Evolutionary conservation across 2,329 filamentous ascomycete species (phyloP), one percentile per base, ranked within the genome.

Genomic region (Botryosphaeria dothidea): DNA sequence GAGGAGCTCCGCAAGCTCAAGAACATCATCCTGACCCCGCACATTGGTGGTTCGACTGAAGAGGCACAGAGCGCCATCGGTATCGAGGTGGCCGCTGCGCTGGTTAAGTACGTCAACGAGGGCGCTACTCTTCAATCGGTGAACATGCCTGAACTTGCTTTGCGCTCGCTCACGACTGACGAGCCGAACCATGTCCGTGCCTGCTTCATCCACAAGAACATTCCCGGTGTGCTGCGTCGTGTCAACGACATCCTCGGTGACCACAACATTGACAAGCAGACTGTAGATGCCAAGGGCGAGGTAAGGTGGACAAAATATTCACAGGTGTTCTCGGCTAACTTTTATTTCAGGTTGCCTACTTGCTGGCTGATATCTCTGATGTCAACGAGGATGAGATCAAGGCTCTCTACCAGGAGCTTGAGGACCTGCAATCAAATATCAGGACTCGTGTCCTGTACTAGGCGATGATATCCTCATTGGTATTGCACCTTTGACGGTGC

Each of bases 231-330:
- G 68, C 84, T 99, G 78, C 88, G 93, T 74, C 92, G 90, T 82
- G 95, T 99, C 70, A 99, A 99, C 83, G 92, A 95, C 74, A 92
- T 98, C 68, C 85, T 99, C 54, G 92, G 91, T 48, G 89, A 96
- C 73, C 93, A 99, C 83, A 99, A 99, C 78, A 93, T 99, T 71
- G 94, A 97, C 82, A 98, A 98, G 85, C 95, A 99, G 81, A 98
- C 96, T 83, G 95, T 92, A 58, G 95, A 98, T 78, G 96, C 91
- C 80, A 90, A 90, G 82, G 94, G 93, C 71, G 94, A 98, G 76
- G 90, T 92, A 61, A 65, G 63, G 15, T 6, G 5, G 8, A 3
- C 13, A n/a, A 27, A 5, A 3, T 11, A 2, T 58, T 11, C 51
- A 7, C 9, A 23, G 25, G 19, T 36, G 61, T 41, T 52, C 38